Conservation (phyloP, 768 basidiomycete species). For the Phaffia australis region DNA sequence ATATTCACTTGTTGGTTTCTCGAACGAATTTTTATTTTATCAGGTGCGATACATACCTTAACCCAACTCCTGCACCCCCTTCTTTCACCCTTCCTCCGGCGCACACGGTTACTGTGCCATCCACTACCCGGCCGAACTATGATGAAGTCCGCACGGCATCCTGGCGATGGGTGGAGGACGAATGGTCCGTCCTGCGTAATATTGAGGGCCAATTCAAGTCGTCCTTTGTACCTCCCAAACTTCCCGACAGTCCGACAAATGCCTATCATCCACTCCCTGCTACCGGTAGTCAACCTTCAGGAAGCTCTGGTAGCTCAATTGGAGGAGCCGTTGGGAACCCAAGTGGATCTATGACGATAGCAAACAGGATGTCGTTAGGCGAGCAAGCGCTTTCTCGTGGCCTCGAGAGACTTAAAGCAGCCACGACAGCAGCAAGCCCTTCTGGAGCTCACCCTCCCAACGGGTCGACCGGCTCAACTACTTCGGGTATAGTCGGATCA, state of each 20-base stretch:
- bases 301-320: background rate
- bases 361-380: constrained; percentile 30
- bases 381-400: constrained; percentile 40
- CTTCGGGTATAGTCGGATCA: no score
- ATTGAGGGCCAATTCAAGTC: constrained; percentile 13
- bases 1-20: background rate
- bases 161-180: constrained; percentile 84
- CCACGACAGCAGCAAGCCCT: constrained; percentile 28
- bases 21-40: background rate
- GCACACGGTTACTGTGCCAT: constrained; percentile 41
- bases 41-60: constrained; percentile 53
- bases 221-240: background rate
- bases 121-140: constrained; percentile 31
- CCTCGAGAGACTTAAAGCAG: constrained; percentile 36
- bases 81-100: constrained; percentile 51
- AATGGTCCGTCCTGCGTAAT: constrained; percentile 63
- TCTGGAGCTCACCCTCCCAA: constrained; percentile 25
- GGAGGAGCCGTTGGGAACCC: constrained; percentile 8
- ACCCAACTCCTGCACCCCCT: constrained; percentile 57
- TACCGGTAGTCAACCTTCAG: constrained; percentile 35
- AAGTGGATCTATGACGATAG: constrained; percentile 2
- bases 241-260: constrained; percentile 45
- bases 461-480: no score
- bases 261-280: constrained; percentile 42
- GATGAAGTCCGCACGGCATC: constrained; percentile 54